Conservation (phyloP, 352 stramenopile genomes). For the Phytophthora ramorum region DNA sequence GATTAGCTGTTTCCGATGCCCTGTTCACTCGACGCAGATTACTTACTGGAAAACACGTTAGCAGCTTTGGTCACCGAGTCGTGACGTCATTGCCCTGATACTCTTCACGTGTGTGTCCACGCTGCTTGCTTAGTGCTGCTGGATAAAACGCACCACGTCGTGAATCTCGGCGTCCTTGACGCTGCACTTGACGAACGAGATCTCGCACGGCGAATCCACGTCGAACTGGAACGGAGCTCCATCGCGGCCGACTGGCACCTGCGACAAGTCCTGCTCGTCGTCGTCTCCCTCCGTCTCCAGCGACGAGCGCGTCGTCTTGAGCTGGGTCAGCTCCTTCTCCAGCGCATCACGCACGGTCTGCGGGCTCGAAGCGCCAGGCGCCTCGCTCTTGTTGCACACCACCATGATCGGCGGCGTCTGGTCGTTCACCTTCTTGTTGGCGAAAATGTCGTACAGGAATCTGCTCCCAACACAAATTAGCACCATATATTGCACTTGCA, state of each 20-base stretch:
- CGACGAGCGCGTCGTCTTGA: slow-evolving; percentile 89
- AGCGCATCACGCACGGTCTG: slow-evolving; percentile 64
- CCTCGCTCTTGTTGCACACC: slow-evolving; percentile 88
- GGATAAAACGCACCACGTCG: slow-evolving; percentile 74
- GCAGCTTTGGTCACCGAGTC: neutral
- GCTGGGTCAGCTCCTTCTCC: slow-evolving; percentile 85
- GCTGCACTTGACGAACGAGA: slow-evolving; percentile 75
- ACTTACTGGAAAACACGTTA: neutral
- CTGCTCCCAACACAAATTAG: slow-evolving; percentile 25
- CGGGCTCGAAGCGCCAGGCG: slow-evolving; percentile 46
- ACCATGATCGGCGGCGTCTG: slow-evolving; percentile 72
- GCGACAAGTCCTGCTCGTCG: slow-evolving; percentile 73
- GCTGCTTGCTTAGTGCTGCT: slow-evolving; percentile 59
- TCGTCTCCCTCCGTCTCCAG: slow-evolving; percentile 83
- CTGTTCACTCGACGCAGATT: slow-evolving; percentile 5
- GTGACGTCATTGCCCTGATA: slow-evolving; percentile 14
- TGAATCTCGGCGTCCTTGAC: slow-evolving; percentile 70
- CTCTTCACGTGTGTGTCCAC: slow-evolving; percentile 10
- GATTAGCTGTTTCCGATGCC: slow-evolving; percentile 11
- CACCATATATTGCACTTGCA: slow-evolving; percentile 3
- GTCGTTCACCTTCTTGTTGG: slow-evolving; percentile 86
- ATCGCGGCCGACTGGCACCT: slow-evolving; percentile 82
- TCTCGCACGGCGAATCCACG: slow-evolving; percentile 82
- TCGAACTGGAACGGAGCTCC: slow-evolving; percentile 78
- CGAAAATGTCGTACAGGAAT: slow-evolving; percentile 89